Percentiles rank a stretch among this genome's conserved stretches.
These are phyloP conservation scores for Halteria grandinella DNA, from an alignment of 73 alveolate genomes.

Conservation along the genomic window DNA sequence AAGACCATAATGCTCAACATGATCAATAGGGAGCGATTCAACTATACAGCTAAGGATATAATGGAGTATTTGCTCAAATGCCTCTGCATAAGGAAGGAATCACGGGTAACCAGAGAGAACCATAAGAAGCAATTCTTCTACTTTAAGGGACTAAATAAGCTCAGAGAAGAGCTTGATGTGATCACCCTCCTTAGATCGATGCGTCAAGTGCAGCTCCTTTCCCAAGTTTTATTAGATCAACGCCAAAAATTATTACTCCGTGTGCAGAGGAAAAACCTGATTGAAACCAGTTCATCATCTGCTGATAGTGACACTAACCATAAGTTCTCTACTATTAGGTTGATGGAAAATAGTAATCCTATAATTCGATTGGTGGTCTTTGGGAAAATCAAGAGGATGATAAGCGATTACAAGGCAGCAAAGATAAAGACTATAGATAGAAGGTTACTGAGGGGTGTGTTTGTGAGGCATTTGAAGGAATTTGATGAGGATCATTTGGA, in stretches of 20 bases:
- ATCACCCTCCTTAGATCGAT: constrained; percentile 19
- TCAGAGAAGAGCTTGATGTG: constrained; percentile 34
- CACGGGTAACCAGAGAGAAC: neutral
- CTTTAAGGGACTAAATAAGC: constrained; percentile 22
- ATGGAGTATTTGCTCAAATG: constrained; percentile 10
- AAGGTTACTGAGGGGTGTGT: constrained; percentile 37
- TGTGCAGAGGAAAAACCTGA: constrained; percentile 32
- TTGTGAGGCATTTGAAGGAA: constrained; percentile 25
- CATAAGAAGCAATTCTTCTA: constrained; percentile 16
- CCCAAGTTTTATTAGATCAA: constrained; percentile 1
- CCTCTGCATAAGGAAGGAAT: constrained; percentile 33
- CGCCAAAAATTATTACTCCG: constrained; percentile 4
- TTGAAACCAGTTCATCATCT: constrained; percentile 31
- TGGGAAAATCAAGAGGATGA: constrained; percentile 29
- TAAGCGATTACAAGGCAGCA: neutral
- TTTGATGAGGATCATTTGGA: constrained; percentile 39
- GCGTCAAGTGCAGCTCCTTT: constrained; percentile 3
- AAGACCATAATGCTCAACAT: constrained; percentile 1
- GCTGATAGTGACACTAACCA: constrained; percentile 43
- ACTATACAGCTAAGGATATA: neutral
- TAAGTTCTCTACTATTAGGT: constrained; percentile 3
- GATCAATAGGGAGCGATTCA: constrained; percentile 23
- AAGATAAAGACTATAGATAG: constrained; percentile 10
- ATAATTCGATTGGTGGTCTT: constrained; percentile 21
- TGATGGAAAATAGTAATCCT: constrained; percentile 34